Evolutionary conservation across 2,329 filamentous ascomycete species (phyloP).

Genomic region (Colletotrichum liriopes): DNA sequence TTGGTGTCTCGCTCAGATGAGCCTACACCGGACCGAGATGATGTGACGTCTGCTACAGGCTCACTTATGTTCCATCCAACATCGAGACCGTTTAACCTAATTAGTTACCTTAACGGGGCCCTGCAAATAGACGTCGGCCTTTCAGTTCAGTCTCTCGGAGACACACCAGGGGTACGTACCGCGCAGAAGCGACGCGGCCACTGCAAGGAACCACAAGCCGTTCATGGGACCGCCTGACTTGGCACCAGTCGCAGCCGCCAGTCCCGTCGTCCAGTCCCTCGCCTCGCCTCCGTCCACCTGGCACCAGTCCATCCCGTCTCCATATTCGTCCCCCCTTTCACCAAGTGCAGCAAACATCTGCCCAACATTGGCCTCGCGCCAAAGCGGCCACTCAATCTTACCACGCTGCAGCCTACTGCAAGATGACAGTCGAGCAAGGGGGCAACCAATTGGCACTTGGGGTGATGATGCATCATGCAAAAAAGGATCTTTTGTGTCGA

Average conservation of each 20-base stretch:
- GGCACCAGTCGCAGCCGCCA: slow-evolving; percentile 30
- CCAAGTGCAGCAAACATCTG: slow-evolving; percentile 7
- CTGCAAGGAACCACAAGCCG: slow-evolving; percentile 35
- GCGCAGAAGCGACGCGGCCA: slow-evolving; percentile 5
- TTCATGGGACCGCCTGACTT: slow-evolving; percentile 32
- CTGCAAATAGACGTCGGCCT: slow-evolving; percentile 16
- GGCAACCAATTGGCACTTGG: neutral
- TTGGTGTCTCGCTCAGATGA: slow-evolving; percentile 18
- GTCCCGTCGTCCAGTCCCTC: slow-evolving; percentile 5
- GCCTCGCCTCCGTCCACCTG: neutral
- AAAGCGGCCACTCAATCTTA: slow-evolving; percentile 32
- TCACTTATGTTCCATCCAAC: neutral
- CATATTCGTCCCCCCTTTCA: slow-evolving; percentile 17
- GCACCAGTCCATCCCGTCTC: neutral
- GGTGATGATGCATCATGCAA: slow-evolving; percentile 12
- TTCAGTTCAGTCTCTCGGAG: neutral
- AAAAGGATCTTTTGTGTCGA: slow-evolving; percentile 40
- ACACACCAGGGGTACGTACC: slow-evolving; percentile 14
- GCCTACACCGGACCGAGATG: slow-evolving; percentile 24
- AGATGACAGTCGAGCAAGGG: slow-evolving; percentile 1
- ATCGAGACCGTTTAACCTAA: slow-evolving; percentile 16
- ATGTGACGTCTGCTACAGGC: slow-evolving; percentile 31
- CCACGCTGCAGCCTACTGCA: slow-evolving; percentile 20
- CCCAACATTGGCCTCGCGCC: slow-evolving; percentile 27
- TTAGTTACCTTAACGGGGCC: slow-evolving; percentile 9